Evolutionary conservation across 164 flowering plant genomes (phyloP).

Genomic region (Sextonia rubra): DNA sequence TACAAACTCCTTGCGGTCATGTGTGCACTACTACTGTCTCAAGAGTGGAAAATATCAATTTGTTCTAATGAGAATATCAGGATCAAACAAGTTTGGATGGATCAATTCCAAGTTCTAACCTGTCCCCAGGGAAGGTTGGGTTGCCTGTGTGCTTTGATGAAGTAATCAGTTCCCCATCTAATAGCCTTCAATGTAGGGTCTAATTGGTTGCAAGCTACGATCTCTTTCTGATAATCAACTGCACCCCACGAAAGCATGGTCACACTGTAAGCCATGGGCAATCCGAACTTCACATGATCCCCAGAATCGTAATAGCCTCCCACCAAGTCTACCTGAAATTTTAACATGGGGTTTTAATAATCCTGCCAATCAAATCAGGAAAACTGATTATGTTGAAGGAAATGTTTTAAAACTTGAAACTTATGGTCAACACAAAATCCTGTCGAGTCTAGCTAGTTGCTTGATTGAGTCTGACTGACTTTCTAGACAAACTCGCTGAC

Average conservation of each 20-base stretch:
- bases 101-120: conserved; percentile 21
- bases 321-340: conserved; percentile 61
- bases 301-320: conserved; percentile 98
- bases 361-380: not conserved
- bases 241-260: conserved; percentile 85
- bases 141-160: conserved; percentile 62
- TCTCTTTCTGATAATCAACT: conserved; percentile 46
- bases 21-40: not conserved
- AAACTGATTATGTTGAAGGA: too few relatives aligned
- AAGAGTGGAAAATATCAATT: too few relatives aligned
- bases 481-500: too few relatives aligned
- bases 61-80: not conserved
- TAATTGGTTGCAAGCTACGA: conserved; percentile 43
- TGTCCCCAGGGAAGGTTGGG: conserved; percentile 67
- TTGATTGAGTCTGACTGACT: too few relatives aligned
- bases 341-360: not conserved
- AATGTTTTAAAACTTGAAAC: too few relatives aligned
- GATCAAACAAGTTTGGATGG: not conserved
- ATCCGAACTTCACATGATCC: conserved; percentile 83
- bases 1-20: not conserved
- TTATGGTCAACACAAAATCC: too few relatives aligned
- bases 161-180: conserved; percentile 83
- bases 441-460: too few relatives aligned
- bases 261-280: conserved; percentile 74
- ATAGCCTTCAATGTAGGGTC: conserved; percentile 48